Percentiles rank a stretch among this genome's conserved stretches.
Evolutionary conservation across 768 basidiomycete species (phyloP).

Genomic region (Suillus cothurnatus): DNA sequence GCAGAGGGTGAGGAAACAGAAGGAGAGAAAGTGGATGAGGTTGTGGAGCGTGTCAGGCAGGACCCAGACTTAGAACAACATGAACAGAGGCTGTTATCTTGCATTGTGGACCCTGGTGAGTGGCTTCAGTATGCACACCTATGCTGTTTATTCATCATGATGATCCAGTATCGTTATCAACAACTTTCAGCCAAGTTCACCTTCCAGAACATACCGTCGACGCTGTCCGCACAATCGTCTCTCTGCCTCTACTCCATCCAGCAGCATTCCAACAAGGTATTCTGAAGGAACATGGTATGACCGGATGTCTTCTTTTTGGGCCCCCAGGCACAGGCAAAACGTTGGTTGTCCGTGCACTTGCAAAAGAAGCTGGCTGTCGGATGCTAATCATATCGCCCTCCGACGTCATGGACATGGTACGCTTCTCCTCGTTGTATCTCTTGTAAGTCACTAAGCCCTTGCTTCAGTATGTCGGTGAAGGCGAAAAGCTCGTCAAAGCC

Average conservation of each 20-base stretch:
- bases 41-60: slow-evolving; percentile 75
- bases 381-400: slow-evolving; percentile 92
- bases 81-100: slow-evolving; percentile 77
- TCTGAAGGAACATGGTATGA: slow-evolving; percentile 89
- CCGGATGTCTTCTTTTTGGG: slow-evolving; percentile 89
- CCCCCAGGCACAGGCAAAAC: slow-evolving; percentile 96
- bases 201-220: slow-evolving; percentile 88
- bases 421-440: slow-evolving; percentile 21
- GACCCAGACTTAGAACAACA: slow-evolving; percentile 78
- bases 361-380: slow-evolving; percentile 90
- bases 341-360: slow-evolving; percentile 84
- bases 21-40: slow-evolving; percentile 52
- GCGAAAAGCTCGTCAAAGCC: slow-evolving; percentile 86
- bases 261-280: slow-evolving; percentile 87
- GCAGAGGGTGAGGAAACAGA: slow-evolving; percentile 36
- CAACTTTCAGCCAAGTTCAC: slow-evolving; percentile 87
- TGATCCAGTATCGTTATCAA: slow-evolving; percentile 67
- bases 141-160: neutral
- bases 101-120: slow-evolving; percentile 83
- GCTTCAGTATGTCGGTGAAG: slow-evolving; percentile 81
- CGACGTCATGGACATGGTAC: slow-evolving; percentile 95
- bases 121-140: slow-evolving; percentile 4
- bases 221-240: slow-evolving; percentile 88
- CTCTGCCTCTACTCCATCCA: slow-evolving; percentile 85
- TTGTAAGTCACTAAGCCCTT: slow-evolving; percentile 10